A percentile compares a stretch with the other conserved stretches of the same genome.
Evolutionary conservation across 129 eudicot species (phyloP).

Genomic region (Deinandra increscens): DNA sequence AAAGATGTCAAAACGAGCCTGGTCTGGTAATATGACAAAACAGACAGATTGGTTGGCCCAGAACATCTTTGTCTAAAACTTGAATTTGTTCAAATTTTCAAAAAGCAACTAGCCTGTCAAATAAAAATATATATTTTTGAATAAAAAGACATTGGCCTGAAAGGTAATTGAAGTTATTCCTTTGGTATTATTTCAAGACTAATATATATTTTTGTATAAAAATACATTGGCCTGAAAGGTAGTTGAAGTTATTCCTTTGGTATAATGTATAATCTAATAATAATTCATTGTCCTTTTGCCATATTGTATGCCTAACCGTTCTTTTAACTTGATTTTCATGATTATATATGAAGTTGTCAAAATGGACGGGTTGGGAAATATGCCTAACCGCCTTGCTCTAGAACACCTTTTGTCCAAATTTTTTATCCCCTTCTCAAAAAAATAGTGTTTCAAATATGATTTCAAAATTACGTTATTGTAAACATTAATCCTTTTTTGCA

Average conservation of each 20-base stretch:
- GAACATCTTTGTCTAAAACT: background rate
- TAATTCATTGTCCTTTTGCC: background rate
- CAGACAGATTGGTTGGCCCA: background rate
- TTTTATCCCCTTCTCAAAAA: background rate
- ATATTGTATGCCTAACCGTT: background rate
- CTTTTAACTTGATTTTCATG: background rate
- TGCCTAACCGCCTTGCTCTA: background rate
- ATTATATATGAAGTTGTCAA: background rate
- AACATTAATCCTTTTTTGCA: background rate
- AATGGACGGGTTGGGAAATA: background rate
- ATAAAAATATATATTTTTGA: no score
- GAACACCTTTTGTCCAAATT: background rate
- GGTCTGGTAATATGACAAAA: background rate
- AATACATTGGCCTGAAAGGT: no score
- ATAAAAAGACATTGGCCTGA: no score
- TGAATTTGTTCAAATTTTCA: no score
- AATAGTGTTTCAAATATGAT: background rate
- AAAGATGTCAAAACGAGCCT: background rate
- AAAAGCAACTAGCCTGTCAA: no score
- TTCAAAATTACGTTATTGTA: background rate
- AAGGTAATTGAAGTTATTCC: no score
- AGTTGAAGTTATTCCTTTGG: background rate
- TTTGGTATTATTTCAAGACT: background rate
- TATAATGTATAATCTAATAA: background rate
- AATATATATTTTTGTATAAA: no score